phyloP scores from a whole-genome alignment of 2,329 filamentous ascomycete genomes.

The Lasiodiplodia gonubiensis region DNA sequence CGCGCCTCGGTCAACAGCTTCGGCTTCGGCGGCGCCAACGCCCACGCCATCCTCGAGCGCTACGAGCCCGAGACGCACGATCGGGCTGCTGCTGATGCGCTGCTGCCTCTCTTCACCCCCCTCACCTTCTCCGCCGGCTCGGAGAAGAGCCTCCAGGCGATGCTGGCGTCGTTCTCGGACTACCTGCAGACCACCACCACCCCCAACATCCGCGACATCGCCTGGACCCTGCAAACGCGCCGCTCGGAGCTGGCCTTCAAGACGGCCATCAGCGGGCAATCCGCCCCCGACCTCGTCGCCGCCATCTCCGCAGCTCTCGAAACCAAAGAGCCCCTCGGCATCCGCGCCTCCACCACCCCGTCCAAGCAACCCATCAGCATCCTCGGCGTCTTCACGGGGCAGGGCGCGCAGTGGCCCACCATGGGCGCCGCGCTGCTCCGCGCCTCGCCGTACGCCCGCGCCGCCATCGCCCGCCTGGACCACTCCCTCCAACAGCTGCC shows the following conservation, averaged over 20 bases:
- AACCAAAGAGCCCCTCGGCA: neutral
- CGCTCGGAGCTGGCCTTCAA: slow-evolving; percentile 29
- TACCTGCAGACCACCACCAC: no score
- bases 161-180: no score
- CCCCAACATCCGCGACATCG: slow-evolving; percentile 27
- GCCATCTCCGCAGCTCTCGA: slow-evolving; percentile 10
- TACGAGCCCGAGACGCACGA: neutral
- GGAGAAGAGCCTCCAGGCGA: no score
- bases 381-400: slow-evolving; percentile 50
- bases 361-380: no score
- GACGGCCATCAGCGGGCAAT: neutral
- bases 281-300: neutral
- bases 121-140: slow-evolving; percentile 29
- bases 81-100: neutral
- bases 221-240: slow-evolving; percentile 31
- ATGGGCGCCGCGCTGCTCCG: slow-evolving; percentile 49
- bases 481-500: slow-evolving; percentile 23
- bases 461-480: slow-evolving; percentile 37
- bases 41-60: slow-evolving; percentile 30
- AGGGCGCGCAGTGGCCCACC: slow-evolving; percentile 50
- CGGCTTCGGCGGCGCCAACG: slow-evolving; percentile 31
- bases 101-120: slow-evolving; percentile 19
- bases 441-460: slow-evolving; percentile 19
- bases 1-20: slow-evolving; percentile 33
- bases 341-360: no score